A percentile compares a stretch with the other conserved stretches of the same genome.
phyloP scores from a whole-genome alignment of 148 eudicot species.

The Amaranthus palmeri region DNA sequence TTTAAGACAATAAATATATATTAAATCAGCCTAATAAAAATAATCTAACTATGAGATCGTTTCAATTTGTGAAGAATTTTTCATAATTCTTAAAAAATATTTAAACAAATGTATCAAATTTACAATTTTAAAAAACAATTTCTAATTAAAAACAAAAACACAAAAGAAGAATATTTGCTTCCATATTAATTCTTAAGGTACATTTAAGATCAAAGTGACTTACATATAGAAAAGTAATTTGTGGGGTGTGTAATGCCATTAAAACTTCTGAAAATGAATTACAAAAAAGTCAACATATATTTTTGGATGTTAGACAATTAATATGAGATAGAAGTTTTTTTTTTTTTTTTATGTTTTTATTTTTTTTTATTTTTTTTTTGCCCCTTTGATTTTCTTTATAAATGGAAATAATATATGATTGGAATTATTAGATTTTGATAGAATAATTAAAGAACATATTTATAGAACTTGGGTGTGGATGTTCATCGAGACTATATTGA shows the following conservation, averaged over 20 bases:
- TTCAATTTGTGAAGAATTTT: no score
- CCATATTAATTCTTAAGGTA: no score
- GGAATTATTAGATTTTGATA: background rate
- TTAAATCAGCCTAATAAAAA: no score
- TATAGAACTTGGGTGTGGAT: background rate
- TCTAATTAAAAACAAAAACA: background rate
- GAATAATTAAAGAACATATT: background rate
- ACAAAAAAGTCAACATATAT: background rate
- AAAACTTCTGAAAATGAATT: background rate
- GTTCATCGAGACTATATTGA: background rate
- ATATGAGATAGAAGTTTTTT: background rate
- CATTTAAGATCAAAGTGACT: background rate
- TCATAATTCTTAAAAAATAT: no score
- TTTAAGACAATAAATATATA: no score
- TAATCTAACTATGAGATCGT: no score
- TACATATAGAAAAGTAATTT: constrained; percentile 13
- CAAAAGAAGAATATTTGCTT: no score
- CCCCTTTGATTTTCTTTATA: background rate
- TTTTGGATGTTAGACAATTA: background rate
- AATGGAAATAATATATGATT: background rate
- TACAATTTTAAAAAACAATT: background rate
- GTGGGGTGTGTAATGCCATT: background rate
- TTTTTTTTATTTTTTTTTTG: background rate
- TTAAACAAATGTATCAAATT: no score
- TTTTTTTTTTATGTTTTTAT: background rate